A percentile compares a stretch with the other conserved stretches of the same genome.
Evolutionary conservation across 768 basidiomycete species (phyloP).

Genomic region (Kwoniella sp.): DNA sequence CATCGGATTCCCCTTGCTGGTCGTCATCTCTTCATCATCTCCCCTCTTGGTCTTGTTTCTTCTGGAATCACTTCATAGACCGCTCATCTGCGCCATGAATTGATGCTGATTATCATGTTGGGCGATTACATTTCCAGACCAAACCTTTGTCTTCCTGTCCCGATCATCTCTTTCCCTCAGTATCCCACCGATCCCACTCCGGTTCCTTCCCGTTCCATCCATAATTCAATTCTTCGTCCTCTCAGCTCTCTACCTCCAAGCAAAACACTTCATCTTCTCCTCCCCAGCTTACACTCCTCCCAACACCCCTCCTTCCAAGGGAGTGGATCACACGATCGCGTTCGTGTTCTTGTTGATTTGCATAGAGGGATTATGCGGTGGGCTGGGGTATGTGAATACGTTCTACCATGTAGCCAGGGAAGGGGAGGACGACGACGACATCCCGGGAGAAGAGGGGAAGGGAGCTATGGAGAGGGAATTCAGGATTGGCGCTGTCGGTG

Average conservation of each 20-base stretch:
- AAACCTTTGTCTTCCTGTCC: slow-evolving; percentile 86
- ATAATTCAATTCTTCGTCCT: slow-evolving; percentile 73
- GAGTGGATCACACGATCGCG: slow-evolving; percentile 61
- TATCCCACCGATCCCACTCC: slow-evolving; percentile 72
- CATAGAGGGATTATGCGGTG: slow-evolving; percentile 89
- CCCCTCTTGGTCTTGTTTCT: no score
- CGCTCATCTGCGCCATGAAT: neutral
- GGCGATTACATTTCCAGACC: slow-evolving; percentile 38
- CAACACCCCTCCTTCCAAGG: slow-evolving; percentile 47
- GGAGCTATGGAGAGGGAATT: slow-evolving; percentile 55
- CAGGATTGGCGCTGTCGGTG: slow-evolving; percentile 50
- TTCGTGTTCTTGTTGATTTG: slow-evolving; percentile 77
- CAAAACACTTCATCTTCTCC: slow-evolving; percentile 59
- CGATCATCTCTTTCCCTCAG: slow-evolving; percentile 87
- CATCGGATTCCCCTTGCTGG: neutral
- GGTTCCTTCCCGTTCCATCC: slow-evolving; percentile 73
- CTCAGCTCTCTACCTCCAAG: slow-evolving; percentile 44
- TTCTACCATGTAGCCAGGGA: slow-evolving; percentile 49
- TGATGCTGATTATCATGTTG: neutral
- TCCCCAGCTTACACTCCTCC: slow-evolving; percentile 67
- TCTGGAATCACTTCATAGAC: neutral
- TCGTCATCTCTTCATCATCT: no score
- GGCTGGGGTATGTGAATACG: slow-evolving; percentile 68
- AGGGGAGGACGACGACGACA: slow-evolving; percentile 57
- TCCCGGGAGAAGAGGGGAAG: slow-evolving; percentile 58